Evolutionary conservation across 75 land plant genomes (phyloP).

Genomic region (Adiantum capillusveneris): DNA sequence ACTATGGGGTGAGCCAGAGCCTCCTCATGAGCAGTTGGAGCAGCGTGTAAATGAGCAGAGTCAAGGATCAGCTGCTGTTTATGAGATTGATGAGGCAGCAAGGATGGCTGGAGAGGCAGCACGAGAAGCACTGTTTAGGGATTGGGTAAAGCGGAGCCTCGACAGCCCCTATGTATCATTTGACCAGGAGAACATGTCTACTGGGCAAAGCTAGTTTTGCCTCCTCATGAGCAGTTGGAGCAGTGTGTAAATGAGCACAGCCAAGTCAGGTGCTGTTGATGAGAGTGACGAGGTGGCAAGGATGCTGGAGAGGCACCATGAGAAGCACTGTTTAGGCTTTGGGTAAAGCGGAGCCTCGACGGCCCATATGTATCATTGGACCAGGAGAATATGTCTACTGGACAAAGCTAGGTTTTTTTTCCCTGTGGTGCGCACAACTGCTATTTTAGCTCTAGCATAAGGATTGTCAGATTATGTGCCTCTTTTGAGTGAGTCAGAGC

Average conservation of each 20-base stretch:
- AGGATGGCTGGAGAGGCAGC: constrained; percentile 18
- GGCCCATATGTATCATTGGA: background rate
- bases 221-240: constrained; percentile 3
- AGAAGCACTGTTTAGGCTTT: constrained; percentile 21
- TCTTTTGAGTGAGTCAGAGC: too few species aligned
- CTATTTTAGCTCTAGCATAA: too few species aligned
- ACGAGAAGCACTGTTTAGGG: constrained; percentile 21
- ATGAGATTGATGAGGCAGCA: constrained; percentile 8
- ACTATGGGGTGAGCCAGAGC: constrained; percentile 26
- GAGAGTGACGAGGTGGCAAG: constrained; percentile 8
- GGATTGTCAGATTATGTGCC: too few species aligned
- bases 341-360: constrained; percentile 17
- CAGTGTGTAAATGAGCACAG: constrained; percentile 5
- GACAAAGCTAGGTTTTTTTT: background rate
- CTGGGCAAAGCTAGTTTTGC: background rate
- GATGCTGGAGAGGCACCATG: constrained; percentile 19
- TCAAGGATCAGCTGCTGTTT: background rate
- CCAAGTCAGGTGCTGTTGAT: background rate
- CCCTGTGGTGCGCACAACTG: too few species aligned
- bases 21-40: constrained; percentile 8
- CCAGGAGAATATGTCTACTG: background rate
- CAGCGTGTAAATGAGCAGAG: constrained; percentile 7
- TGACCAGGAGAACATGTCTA: constrained; percentile 1
- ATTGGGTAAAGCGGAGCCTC: constrained; percentile 21
- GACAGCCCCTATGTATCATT: constrained; percentile 1